Conservation (phyloP, 495 filamentous ascomycete genomes). For the Xylaria curta region DNA sequence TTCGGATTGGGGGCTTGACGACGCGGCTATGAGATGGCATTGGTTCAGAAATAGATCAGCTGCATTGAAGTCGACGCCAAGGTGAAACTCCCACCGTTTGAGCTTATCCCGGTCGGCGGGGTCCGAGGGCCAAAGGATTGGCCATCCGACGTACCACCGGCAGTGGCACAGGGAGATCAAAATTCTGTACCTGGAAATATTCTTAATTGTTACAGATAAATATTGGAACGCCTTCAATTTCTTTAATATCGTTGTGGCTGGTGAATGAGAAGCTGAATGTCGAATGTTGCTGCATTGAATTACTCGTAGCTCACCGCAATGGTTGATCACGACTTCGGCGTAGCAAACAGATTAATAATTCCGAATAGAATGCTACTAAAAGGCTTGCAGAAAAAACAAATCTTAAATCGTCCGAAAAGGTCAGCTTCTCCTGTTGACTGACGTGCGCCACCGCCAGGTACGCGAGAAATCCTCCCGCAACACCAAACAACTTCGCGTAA, state of each 20-base stretch:
- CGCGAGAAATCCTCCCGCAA: constrained; percentile 8
- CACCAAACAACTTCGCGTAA: background rate
- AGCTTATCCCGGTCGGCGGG: constrained; percentile 11
- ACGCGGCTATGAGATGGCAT: background rate
- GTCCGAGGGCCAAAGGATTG: constrained; percentile 10
- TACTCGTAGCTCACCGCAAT: background rate
- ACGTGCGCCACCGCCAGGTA: background rate
- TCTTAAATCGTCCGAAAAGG: background rate
- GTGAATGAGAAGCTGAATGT: background rate
- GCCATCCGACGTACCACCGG: background rate
- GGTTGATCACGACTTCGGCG: background rate
- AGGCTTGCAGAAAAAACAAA: background rate
- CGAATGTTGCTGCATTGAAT: background rate
- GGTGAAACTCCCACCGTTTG: constrained; percentile 21
- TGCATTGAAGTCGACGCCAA: constrained; percentile 14
- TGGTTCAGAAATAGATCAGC: constrained; percentile 15
- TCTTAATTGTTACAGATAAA: constrained; percentile 12
- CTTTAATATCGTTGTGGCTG: background rate
- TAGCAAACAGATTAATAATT: background rate
- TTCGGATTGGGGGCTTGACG: background rate
- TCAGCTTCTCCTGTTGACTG: background rate
- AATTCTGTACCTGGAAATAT: too few relatives aligned
- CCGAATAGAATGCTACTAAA: background rate
- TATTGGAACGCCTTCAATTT: background rate
- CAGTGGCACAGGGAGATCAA: background rate